Evolutionary conservation across 768 basidiomycete species (phyloP).

Genomic region (Artomyces pyxidatus): DNA sequence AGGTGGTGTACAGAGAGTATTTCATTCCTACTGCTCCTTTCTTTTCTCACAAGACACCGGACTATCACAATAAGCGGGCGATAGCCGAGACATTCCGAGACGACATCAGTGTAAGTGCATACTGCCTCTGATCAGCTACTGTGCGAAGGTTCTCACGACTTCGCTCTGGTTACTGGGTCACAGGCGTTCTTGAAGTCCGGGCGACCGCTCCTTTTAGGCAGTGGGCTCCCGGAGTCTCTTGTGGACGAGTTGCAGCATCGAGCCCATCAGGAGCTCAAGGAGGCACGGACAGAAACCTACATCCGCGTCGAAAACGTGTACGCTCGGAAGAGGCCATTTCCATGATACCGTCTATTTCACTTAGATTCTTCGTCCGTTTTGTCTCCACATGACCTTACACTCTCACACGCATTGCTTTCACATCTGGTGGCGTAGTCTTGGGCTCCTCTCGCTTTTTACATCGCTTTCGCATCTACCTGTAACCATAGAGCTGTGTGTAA

Average conservation of each 20-base stretch:
- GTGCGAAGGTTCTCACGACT: not conserved
- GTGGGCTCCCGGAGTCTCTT: slow-evolving; percentile 45
- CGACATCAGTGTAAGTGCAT: slow-evolving; percentile 42
- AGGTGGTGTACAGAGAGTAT: slow-evolving; percentile 47
- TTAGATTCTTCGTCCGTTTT: not conserved
- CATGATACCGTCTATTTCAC: not conserved
- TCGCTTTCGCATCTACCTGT: too few relatives aligned
- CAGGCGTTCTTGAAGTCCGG: slow-evolving; percentile 61
- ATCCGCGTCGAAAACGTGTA: slow-evolving; percentile 54
- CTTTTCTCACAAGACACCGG: slow-evolving; percentile 24
- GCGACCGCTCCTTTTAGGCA: slow-evolving; percentile 59
- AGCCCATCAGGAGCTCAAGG: slow-evolving; percentile 43
- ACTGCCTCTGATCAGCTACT: slow-evolving; percentile 4
- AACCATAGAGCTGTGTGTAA: too few relatives aligned
- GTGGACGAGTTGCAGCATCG: slow-evolving; percentile 47
- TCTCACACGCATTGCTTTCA: not conserved
- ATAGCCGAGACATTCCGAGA: slow-evolving; percentile 36
- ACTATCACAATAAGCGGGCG: slow-evolving; percentile 11
- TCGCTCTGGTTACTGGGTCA: slow-evolving; percentile 1
- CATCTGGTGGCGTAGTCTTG: not conserved
- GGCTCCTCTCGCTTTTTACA: too few relatives aligned
- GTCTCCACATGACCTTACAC: not conserved
- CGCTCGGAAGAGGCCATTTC: slow-evolving; percentile 37
- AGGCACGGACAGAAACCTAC: slow-evolving; percentile 38
- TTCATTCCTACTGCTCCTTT: slow-evolving; percentile 59